A percentile compares a stretch with the other conserved stretches of the same genome.
These are phyloP conservation scores for Marsdenia floribunda DNA, from an alignment of 257 asterid species.

Conservation along the genomic window DNA sequence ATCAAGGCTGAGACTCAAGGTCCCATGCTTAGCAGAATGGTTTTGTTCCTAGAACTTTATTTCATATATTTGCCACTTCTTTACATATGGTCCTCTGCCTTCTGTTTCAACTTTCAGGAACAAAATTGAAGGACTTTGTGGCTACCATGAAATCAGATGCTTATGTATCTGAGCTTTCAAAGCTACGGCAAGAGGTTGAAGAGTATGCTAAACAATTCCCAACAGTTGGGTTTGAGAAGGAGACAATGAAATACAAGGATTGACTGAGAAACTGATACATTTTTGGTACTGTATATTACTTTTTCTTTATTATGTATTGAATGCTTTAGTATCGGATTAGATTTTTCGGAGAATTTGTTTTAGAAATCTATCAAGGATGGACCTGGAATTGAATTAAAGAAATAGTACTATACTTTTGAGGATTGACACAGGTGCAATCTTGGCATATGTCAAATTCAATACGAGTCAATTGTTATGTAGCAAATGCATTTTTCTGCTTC, in stretches of 20 bases:
- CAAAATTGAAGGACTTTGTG: constrained; percentile 89
- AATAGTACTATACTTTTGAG: not conserved
- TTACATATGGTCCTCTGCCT: constrained; percentile 14
- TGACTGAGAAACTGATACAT: constrained; percentile 27
- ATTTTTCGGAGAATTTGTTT: not conserved
- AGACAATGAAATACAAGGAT: constrained; percentile 72
- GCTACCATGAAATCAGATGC: constrained; percentile 56
- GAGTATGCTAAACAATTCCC: constrained; percentile 88
- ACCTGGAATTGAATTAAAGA: not conserved
- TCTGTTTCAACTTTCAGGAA: constrained; percentile 44
- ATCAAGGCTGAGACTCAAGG: constrained; percentile 84
- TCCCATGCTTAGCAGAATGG: constrained; percentile 16
- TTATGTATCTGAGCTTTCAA: constrained; percentile 45
- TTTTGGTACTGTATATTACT: not conserved
- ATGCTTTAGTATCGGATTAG: not conserved
- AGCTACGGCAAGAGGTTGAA: constrained; percentile 63
- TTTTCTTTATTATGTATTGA: not conserved
- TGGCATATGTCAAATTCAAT: not conserved
- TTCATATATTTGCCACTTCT: constrained; percentile 1
- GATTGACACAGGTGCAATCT: not conserved
- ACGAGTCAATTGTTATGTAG: not conserved
- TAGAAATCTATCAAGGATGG: not conserved
- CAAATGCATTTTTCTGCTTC: not conserved
- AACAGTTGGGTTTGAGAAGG: constrained; percentile 82
- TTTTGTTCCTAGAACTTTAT: constrained; percentile 5